phyloP scores from a whole-genome alignment of 176 grass and related monocot species.

The Musa schizocarpa region DNA sequence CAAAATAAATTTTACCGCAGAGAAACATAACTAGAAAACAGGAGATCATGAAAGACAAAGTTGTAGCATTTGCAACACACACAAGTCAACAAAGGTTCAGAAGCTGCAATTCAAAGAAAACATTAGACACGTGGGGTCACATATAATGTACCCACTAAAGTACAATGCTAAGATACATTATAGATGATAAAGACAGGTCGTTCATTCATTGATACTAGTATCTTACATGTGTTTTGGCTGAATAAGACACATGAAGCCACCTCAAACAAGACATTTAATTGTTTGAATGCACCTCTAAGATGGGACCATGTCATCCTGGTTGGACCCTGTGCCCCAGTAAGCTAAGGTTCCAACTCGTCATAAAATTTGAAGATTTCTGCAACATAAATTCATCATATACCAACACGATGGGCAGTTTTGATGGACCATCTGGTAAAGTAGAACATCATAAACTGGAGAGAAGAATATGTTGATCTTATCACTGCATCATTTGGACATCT shows the following conservation, averaged over 20 bases:
- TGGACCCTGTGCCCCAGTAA: too few species aligned
- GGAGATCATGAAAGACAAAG: background rate
- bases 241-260: background rate
- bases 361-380: too few species aligned
- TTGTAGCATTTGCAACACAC: background rate
- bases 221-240: background rate
- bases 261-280: background rate
- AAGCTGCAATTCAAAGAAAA: background rate
- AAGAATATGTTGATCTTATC: conserved; percentile 2
- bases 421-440: background rate
- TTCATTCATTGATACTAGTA: background rate
- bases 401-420: background rate
- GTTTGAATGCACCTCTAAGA: too few species aligned
- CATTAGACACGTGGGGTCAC: too few species aligned
- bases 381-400: too few species aligned
- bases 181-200: too few species aligned
- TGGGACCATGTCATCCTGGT: too few species aligned
- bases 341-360: too few species aligned
- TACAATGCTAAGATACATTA: too few species aligned
- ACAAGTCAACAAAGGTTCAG: background rate
- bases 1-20: background rate
- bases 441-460: background rate
- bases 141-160: too few species aligned
- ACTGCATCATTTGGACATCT: background rate
- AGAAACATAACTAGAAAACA: too few species aligned